Evolutionary conservation across 2,329 filamentous ascomycete species (phyloP), one percentile per base, ranked within the genome.

Genomic region (Hypoxylon sp.): DNA sequence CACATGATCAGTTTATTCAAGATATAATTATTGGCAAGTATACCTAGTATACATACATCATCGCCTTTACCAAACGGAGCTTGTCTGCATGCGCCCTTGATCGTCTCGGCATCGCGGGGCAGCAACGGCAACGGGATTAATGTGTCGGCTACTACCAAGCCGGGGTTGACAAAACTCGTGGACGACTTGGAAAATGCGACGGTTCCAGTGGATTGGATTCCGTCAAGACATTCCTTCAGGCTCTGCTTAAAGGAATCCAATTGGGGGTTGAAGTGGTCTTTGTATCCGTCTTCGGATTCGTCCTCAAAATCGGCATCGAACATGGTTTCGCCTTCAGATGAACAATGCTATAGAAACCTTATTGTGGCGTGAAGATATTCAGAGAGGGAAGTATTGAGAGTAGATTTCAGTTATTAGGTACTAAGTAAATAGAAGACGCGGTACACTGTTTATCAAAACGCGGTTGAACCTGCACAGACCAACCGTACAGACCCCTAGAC

Each of bases 41-140:
- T n/a, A n/a, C n/a, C n/a, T n/a, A n/a, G n/a, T 30, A 4, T 28
- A 44, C 56, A 17, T 58, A 62, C 57, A 46, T 78, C 59, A 1
- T 73, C 72, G 0, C 77, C 78, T 51, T 74, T 77, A 10, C 78
- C 76, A 61, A 78, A 80, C 0, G 79, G 76, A 4, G 75, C 74
- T 46, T 74, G 68, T 39, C 61, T 64, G 17, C 68, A 73, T 22
- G 51, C 61, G 17, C 52, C 54, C 34, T 68, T 72, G 46, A 76
- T 73, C 0, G 41, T 44, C 19, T 70, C 62, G 0, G 73, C 74
- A 50, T 76, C 72, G 5, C 61, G 64, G 7, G 63, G 37, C 5
- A 66, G 48, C 4, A 76, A 51, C 1, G 74, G 75, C 4, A 76
- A 62, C 3, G 72, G 64, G 39, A 76, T 71, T n/a, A 68, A 34